These are phyloP conservation scores for Exophiala oligosperma DNA, from an alignment of 2,329 filamentous ascomycete species.

Conservation along the genomic window DNA sequence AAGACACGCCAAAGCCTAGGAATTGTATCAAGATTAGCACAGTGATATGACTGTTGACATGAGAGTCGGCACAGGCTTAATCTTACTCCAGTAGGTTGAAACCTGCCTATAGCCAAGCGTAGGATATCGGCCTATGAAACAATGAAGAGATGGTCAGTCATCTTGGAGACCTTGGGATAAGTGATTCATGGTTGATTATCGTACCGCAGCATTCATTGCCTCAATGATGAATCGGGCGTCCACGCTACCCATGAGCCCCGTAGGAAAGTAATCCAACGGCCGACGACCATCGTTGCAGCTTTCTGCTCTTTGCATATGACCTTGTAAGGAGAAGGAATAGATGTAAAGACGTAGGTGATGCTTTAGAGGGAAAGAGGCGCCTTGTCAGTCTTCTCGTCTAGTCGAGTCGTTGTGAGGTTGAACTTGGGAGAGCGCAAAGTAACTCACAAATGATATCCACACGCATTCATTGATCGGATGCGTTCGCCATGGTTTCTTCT, in stretches of 20 bases:
- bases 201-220: slow-evolving; percentile 14
- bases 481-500: slow-evolving; percentile 14
- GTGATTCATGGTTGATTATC: not conserved
- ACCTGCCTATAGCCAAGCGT: slow-evolving; percentile 12
- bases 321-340: slow-evolving; percentile 17
- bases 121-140: slow-evolving; percentile 7
- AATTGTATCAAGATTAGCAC: not conserved
- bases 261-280: slow-evolving; percentile 14
- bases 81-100: slow-evolving; percentile 8
- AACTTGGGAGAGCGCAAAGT: not conserved
- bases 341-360: slow-evolving; percentile 17
- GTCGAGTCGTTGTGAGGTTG: not conserved
- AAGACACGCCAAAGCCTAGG: slow-evolving; percentile 11
- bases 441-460: slow-evolving; percentile 18
- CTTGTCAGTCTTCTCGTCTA: not conserved
- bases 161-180: not conserved
- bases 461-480: slow-evolving; percentile 18
- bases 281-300: slow-evolving; percentile 6
- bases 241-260: slow-evolving; percentile 13
- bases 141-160: not conserved
- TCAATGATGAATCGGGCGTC: slow-evolving; percentile 18
- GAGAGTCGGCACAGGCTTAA: not conserved
- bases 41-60: not conserved
- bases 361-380: not conserved
- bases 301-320: slow-evolving; percentile 10